A percentile compares a stretch with the other conserved stretches of the same genome.
phyloP scores from a whole-genome alignment of 192 early-diverging fungal genomes.

The Coemansia sp. region DNA sequence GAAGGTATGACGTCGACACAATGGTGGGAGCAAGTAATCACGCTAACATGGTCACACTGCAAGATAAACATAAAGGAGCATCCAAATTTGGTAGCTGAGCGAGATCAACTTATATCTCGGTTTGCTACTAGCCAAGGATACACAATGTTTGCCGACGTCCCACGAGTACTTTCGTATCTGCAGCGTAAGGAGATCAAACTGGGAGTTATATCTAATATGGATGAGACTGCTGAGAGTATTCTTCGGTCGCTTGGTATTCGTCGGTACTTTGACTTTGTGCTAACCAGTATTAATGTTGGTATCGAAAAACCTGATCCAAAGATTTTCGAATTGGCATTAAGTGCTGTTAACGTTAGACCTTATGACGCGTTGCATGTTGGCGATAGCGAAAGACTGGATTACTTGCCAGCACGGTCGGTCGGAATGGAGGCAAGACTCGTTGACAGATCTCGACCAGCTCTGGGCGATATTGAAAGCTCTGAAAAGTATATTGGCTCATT shows the following conservation, averaged over 20 bases:
- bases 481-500: slow-evolving; percentile 24
- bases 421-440: slow-evolving; percentile 48
- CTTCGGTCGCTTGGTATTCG: slow-evolving; percentile 40
- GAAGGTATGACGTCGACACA: slow-evolving; percentile 43
- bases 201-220: slow-evolving; percentile 64
- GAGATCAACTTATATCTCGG: slow-evolving; percentile 41
- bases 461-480: neutral
- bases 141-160: slow-evolving; percentile 57
- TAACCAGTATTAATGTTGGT: slow-evolving; percentile 54
- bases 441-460: slow-evolving; percentile 2
- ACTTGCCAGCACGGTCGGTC: slow-evolving; percentile 19
- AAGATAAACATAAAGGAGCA: neutral
- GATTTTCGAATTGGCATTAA: slow-evolving; percentile 59
- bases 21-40: slow-evolving; percentile 62
- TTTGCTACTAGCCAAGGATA: slow-evolving; percentile 57
- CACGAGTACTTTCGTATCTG: slow-evolving; percentile 49
- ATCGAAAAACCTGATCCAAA: slow-evolving; percentile 57
- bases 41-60: slow-evolving; percentile 46
- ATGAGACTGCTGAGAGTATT: slow-evolving; percentile 55
- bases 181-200: slow-evolving; percentile 49
- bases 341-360: slow-evolving; percentile 27
- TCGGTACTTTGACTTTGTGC: slow-evolving; percentile 60
- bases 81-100: slow-evolving; percentile 1
- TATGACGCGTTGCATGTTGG: slow-evolving; percentile 62
- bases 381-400: slow-evolving; percentile 54